Evolutionary conservation across 176 grass and related monocot species (phyloP).

Genomic region (Guadua angustifolia): DNA sequence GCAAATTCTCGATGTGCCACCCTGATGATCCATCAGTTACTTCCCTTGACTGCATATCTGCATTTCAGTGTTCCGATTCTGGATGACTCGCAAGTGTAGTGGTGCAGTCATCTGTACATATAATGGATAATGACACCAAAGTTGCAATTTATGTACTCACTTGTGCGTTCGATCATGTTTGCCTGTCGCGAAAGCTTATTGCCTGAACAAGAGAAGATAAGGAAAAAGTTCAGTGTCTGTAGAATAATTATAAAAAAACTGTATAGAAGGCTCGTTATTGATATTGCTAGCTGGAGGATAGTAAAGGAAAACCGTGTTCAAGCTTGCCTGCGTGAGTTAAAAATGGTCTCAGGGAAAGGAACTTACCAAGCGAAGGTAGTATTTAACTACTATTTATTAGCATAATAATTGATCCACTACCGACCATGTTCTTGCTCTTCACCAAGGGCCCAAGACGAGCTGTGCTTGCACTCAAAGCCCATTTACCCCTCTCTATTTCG

Average conservation of each 20-base stretch:
- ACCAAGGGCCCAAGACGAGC: too few species aligned
- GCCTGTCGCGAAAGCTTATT: neutral
- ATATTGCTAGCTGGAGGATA: too few species aligned
- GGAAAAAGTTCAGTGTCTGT: neutral
- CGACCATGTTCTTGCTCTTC: too few species aligned
- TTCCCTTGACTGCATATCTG: neutral
- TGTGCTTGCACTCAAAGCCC: too few species aligned
- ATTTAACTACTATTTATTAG: too few species aligned
- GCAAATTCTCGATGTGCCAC: neutral
- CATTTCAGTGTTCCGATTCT: neutral
- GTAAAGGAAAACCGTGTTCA: too few species aligned
- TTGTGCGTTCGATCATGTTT: neutral
- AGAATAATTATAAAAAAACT: neutral
- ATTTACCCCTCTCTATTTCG: too few species aligned
- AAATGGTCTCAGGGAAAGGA: too few species aligned
- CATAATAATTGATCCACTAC: too few species aligned
- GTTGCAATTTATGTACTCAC: constrained; percentile 11
- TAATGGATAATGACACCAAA: neutral
- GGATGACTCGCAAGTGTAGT: constrained; percentile 25
- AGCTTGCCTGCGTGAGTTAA: too few species aligned
- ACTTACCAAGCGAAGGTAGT: too few species aligned
- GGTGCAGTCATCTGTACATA: constrained; percentile 18
- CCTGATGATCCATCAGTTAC: constrained; percentile 1
- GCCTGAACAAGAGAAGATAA: neutral
- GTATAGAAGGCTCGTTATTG: neutral